These are phyloP conservation scores for Tolypocladium paradoxum DNA, from an alignment of 2,329 filamentous ascomycete genomes.

Conservation along the genomic window DNA sequence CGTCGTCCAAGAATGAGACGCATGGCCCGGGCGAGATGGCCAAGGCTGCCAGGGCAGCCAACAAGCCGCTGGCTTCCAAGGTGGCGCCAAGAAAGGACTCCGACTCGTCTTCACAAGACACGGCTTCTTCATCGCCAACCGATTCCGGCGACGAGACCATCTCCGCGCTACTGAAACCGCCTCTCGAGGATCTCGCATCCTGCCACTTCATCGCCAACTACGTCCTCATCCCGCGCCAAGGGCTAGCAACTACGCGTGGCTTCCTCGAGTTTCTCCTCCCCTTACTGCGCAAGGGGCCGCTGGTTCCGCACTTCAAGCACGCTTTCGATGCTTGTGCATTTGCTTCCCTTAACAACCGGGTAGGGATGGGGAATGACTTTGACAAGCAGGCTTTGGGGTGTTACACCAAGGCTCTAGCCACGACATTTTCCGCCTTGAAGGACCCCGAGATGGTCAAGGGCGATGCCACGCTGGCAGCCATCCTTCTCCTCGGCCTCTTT, in stretches of 20 bases:
- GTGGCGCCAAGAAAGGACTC: constrained; percentile 27
- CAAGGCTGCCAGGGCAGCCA: constrained; percentile 39
- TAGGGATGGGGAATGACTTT: constrained; percentile 19
- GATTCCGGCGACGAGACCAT: constrained; percentile 9
- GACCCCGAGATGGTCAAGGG: constrained; percentile 34
- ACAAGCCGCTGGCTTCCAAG: constrained; percentile 48
- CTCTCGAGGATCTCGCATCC: constrained; percentile 41
- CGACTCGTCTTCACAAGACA: constrained; percentile 17
- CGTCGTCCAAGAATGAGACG: constrained; percentile 31
- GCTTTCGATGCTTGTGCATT: constrained; percentile 50
- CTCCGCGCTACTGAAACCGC: constrained; percentile 24
- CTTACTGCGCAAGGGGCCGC: constrained; percentile 32
- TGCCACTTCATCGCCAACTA: constrained; percentile 52
- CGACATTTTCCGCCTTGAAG: constrained; percentile 39
- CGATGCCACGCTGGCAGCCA: constrained; percentile 46
- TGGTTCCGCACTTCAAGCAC: constrained; percentile 35
- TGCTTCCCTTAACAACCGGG: constrained; percentile 43
- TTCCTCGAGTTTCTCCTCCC: constrained; percentile 49
- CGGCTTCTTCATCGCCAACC: background rate
- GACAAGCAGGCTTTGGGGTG: constrained; percentile 30
- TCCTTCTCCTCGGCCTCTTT: constrained; percentile 47
- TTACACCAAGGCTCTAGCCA: constrained; percentile 42
- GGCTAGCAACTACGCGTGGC: constrained; percentile 30
- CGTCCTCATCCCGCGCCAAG: constrained; percentile 39
- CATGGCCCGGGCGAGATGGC: constrained; percentile 55